phyloP scores from a whole-genome alignment of 2,329 filamentous ascomycete genomes.

The Arthrobotrys conoides region DNA sequence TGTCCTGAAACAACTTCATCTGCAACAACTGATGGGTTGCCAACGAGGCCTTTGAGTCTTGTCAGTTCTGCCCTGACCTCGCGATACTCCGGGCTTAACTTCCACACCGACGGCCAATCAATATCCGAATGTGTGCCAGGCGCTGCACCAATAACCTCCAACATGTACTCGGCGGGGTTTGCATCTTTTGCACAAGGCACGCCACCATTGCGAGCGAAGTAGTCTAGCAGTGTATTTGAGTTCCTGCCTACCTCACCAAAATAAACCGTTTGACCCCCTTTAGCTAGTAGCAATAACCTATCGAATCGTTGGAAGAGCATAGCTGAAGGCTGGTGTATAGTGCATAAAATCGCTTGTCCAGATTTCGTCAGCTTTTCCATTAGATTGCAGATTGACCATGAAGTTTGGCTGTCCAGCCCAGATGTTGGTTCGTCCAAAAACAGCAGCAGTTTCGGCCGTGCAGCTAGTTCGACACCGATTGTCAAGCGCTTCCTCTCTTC shows the following conservation, averaged over 20 bases:
- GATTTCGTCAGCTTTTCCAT: constrained; percentile 90
- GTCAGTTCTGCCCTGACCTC: constrained; percentile 69
- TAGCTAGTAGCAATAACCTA: constrained; percentile 82
- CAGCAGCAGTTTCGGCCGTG: constrained; percentile 88
- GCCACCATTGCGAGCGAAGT: constrained; percentile 82
- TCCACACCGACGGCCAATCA: constrained; percentile 71
- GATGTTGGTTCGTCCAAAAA: constrained; percentile 97
- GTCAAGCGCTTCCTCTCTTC: constrained; percentile 79
- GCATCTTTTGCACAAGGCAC: constrained; percentile 75
- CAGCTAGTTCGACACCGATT: constrained; percentile 95
- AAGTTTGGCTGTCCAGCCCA: constrained; percentile 91
- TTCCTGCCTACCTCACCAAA: constrained; percentile 83
- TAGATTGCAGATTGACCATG: constrained; percentile 90
- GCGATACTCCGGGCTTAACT: constrained; percentile 69
- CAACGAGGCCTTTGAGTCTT: constrained; percentile 66
- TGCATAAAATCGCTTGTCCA: constrained; percentile 94
- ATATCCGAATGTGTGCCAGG: constrained; percentile 70
- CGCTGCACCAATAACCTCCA: constrained; percentile 72
- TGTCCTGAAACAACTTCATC: constrained; percentile 72
- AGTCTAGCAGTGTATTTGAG: constrained; percentile 77
- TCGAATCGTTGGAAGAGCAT: constrained; percentile 95
- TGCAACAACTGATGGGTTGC: constrained; percentile 57
- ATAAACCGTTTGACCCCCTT: constrained; percentile 83
- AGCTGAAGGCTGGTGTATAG: constrained; percentile 96
- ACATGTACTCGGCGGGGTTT: constrained; percentile 88